These are phyloP conservation scores for Pseudoperonospora humuli DNA, from an alignment of 352 stramenopile genomes.

Conservation along the genomic window DNA sequence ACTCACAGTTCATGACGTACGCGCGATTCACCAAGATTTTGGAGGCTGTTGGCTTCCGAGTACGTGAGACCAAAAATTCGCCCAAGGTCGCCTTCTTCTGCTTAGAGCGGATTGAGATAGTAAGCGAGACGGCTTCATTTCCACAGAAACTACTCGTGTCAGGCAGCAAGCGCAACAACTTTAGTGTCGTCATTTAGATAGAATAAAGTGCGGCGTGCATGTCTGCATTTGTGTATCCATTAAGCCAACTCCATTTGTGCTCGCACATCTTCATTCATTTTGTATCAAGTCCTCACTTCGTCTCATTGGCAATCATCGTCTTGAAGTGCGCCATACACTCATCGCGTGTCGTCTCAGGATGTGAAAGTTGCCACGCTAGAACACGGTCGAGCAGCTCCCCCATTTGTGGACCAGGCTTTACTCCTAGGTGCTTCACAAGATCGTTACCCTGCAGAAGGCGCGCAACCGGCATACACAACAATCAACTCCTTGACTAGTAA, in stretches of 20 bases:
- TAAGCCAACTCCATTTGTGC: constrained; percentile 11
- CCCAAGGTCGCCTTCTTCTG: constrained; percentile 81
- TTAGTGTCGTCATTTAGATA: constrained; percentile 56
- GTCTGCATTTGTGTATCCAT: constrained; percentile 17
- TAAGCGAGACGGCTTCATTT: constrained; percentile 26
- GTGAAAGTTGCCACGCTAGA: constrained; percentile 49
- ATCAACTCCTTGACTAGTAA: constrained; percentile 2
- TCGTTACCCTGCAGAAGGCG: constrained; percentile 49
- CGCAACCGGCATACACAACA: constrained; percentile 1
- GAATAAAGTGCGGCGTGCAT: constrained; percentile 3
- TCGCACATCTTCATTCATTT: constrained; percentile 1
- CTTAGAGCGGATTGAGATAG: constrained; percentile 38
- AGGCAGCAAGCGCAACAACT: constrained; percentile 57
- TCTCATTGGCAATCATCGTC: constrained; percentile 5
- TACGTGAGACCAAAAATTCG: constrained; percentile 69
- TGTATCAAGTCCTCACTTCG: not conserved
- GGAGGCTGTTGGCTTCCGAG: constrained; percentile 53
- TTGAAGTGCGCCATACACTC: constrained; percentile 48
- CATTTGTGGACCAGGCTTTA: constrained; percentile 53
- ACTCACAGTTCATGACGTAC: constrained; percentile 76
- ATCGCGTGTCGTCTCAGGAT: constrained; percentile 45
- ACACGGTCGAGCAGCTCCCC: constrained; percentile 51
- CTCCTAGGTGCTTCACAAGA: constrained; percentile 44
- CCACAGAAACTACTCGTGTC: constrained; percentile 38
- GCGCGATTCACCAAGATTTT: constrained; percentile 58